Evolutionary conservation across 2,329 filamentous ascomycete species (phyloP).

Genomic region (Colletotrichum liriopes): DNA sequence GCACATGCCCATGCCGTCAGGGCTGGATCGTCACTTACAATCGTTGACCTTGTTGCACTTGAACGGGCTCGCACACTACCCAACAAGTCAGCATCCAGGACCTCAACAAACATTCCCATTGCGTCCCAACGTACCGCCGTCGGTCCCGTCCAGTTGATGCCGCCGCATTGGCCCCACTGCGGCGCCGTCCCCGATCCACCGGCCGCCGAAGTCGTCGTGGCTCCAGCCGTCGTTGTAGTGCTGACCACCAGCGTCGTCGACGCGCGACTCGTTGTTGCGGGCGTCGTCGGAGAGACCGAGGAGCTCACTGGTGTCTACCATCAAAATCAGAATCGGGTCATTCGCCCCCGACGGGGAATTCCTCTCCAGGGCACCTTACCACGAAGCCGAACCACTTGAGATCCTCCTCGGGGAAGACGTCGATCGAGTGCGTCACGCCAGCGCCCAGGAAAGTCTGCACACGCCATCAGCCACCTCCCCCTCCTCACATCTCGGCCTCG

Average conservation of each 20-base stretch:
- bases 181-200: constrained; percentile 29
- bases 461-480: background rate
- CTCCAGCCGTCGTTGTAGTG: background rate
- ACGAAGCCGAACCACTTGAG: constrained; percentile 43
- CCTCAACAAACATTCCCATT: background rate
- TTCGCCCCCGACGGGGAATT: no score
- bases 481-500: background rate
- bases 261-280: constrained; percentile 12
- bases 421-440: constrained; percentile 40
- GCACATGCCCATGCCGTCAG: background rate
- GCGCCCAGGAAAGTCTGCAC: constrained; percentile 37
- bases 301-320: constrained; percentile 35
- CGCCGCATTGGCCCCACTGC: constrained; percentile 40
- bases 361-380: background rate
- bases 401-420: constrained; percentile 41
- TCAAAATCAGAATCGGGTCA: background rate
- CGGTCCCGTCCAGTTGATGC: constrained; percentile 31
- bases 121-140: constrained; percentile 16
- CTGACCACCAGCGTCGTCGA: constrained; percentile 32
- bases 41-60: constrained; percentile 34
- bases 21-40: constrained; percentile 10
- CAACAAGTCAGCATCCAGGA: constrained; percentile 8
- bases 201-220: constrained; percentile 27
- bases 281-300: background rate
- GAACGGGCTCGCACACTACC: constrained; percentile 31